Base-by-base conservation (phyloP, 331 rosid genomes). In the Acacia concinna region DNA sequence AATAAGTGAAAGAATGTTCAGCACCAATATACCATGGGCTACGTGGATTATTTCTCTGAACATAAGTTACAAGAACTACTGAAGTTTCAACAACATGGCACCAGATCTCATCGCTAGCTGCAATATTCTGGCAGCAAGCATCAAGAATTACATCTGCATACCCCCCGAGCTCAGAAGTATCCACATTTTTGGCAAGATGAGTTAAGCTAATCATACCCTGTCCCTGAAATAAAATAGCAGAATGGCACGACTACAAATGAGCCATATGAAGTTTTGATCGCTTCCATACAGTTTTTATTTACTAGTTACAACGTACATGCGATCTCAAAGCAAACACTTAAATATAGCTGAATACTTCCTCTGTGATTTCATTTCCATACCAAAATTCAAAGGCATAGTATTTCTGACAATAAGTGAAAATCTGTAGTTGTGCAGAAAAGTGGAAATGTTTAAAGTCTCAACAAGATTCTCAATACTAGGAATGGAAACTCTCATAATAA, bases 111-210 rank as follows among this genome's bases (percentile, higher is more conserved):
- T 93, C 97, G 82, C 83, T 80, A 71, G 89, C 81, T 59, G 97
- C 94, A 3, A 88, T 89, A 86, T 95, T 95, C 81, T 93, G 93
- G 93, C 99, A 92, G 89, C 99, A 95, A 3, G 97, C 97, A 91
- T 95, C 99, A 82, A 95, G 94, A 76, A 93, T 87, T 79, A 85
- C 99, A 82, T 93, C 97, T 64, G 75, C 89, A 78, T 83, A 90
- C 82, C 88, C 83, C 75, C 91, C 88, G 37, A 92, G 90, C 81
- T 87, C 93, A 46, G 86, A 80, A 59, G 90, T 82, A 79, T 81
- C 79, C 67, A 95, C 93, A 81, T 91, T 90, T 83, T 86, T 90
- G 1, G 83, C 93, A 25, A 95, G 77, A 85, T 91, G 98, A n/a
- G 60, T 57, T 74, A 93, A 81, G 84, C 89, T 73, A 80, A 89